These are phyloP conservation scores for Leishmania tropica DNA, from an alignment of 208 protist genomes.

Conservation along the genomic window DNA sequence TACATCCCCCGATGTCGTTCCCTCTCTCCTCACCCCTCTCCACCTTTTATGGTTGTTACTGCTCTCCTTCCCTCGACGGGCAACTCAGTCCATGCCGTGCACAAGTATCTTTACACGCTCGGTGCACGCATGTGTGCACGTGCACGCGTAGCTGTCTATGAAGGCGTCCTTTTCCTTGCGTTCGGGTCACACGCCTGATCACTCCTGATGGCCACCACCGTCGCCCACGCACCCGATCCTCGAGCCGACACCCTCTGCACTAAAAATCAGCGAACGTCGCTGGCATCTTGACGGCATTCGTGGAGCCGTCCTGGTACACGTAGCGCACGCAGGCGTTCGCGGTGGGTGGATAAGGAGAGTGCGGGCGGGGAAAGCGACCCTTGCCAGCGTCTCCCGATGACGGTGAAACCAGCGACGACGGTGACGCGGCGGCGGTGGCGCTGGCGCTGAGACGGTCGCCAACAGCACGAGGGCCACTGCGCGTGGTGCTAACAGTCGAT, in stretches of 20 bases:
- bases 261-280: conserved; percentile 74
- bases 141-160: background rate
- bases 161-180: background rate
- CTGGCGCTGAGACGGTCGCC: background rate
- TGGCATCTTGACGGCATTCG: conserved; percentile 84
- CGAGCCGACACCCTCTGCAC: background rate
- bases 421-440: background rate
- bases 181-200: background rate
- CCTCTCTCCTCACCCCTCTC: background rate
- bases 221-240: background rate
- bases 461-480: background rate
- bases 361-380: conserved; percentile 5
- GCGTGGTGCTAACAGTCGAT: background rate
- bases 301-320: conserved; percentile 79
- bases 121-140: no score
- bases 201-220: background rate
- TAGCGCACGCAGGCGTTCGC: conserved; percentile 37
- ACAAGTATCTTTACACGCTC: background rate
- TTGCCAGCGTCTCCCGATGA: background rate
- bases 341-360: conserved; percentile 4
- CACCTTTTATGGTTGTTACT: background rate
- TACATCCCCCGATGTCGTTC: background rate
- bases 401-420: conserved; percentile 5
- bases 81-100: background rate
- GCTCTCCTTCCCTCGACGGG: background rate